Evolutionary conservation across 768 basidiomycete genomes (phyloP), one percentile per base, ranked within the genome.

Genomic region (Leccinum pellstonianum): DNA sequence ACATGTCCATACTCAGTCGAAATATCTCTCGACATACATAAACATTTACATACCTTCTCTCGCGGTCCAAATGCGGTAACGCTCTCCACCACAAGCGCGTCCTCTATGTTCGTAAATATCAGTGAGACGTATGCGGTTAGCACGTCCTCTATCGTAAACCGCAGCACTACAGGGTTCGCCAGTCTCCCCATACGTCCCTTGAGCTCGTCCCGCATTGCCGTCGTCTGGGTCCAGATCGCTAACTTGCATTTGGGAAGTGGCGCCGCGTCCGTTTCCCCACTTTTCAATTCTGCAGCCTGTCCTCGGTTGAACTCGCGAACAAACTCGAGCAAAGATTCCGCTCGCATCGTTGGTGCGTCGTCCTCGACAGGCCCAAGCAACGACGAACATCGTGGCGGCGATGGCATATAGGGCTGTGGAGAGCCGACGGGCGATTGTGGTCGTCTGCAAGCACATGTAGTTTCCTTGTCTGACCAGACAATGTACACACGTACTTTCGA

Each of bases 11-110:
- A 23, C 52, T 8, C 61, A 47, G 35, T 25, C 47, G 35, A 46
- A 50, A 25, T 21, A 50, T 41, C 47, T 27, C 31, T 27, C 25
- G 48, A 54, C 19, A 46, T 3, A 46, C 19, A 46, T n/a, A 46
- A 19, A 46, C 43, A 53, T 12, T 57, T 12, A 3, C 59, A 52
- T 52, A 87, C 90, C 76, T 77, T 80, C 76, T 93, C 91, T 65
- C 90, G 77, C 23, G 90, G 85, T 6, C 87, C 90, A 70, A 91
- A 89, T 10, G 80, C 82, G n/a, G 84, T 79, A 48, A 88, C 79
- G 56, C 79, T 87, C 66, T 90, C 88, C 31, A 86, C 80, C 12
- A 81, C 63, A 41, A 85, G 73, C n/a, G 70, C 64, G 38, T 75
- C 75, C 19, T 76, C 74, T 37, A 69, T 59, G 29, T 62, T 65